These are phyloP conservation scores for Lactarius evosmus DNA, from an alignment of 768 basidiomycete species.

Conservation along the genomic window DNA sequence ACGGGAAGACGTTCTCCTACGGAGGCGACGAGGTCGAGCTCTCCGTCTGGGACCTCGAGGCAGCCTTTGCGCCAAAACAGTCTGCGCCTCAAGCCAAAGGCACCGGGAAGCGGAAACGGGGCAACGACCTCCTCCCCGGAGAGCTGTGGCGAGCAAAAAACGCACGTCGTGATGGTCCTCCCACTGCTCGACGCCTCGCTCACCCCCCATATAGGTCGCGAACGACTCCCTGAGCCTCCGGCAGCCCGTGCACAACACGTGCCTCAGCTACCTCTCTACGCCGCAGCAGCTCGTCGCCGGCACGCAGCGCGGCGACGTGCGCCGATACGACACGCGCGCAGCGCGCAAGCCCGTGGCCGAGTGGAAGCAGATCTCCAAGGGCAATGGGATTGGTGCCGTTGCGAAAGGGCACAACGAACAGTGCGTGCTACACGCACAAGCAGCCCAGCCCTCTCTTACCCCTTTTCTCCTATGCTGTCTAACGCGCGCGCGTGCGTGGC, in stretches of 20 bases:
- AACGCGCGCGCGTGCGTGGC: neutral
- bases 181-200: neutral
- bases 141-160: conserved; percentile 88
- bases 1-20: conserved; percentile 62
- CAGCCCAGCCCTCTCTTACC: conserved; percentile 24
- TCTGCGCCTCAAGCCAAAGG: conserved; percentile 25
- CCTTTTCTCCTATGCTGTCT: neutral
- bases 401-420: conserved; percentile 60
- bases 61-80: conserved; percentile 41
- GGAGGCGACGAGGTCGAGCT: conserved; percentile 85
- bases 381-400: conserved; percentile 57
- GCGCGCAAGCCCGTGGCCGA: conserved; percentile 64
- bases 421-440: conserved; percentile 50
- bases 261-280: conserved; percentile 55
- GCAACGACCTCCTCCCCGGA: conserved; percentile 56
- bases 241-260: conserved; percentile 73
- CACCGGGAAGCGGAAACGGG: conserved; percentile 57
- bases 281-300: conserved; percentile 62
- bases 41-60: conserved; percentile 74
- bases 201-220: conserved; percentile 44
- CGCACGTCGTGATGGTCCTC: conserved; percentile 37
- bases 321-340: conserved; percentile 73
- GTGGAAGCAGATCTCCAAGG: conserved; percentile 58
- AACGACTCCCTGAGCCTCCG: conserved; percentile 74
- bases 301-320: conserved; percentile 68